phyloP scores from a whole-genome alignment of 2,329 filamentous ascomycete species.

The Davidsoniella virescens region DNA sequence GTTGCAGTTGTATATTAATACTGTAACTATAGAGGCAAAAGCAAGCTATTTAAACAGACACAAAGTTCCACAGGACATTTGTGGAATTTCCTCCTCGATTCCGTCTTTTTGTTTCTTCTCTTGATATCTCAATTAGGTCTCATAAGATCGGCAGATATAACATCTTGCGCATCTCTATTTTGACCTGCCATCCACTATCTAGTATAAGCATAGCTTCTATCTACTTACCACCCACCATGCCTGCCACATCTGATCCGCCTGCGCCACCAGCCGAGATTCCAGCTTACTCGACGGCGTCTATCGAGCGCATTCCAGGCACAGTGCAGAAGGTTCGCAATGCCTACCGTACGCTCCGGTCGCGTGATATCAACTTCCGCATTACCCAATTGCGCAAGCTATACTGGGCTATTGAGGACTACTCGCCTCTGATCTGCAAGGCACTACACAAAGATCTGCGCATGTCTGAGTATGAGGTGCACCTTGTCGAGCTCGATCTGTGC shows the following conservation, averaged over 20 bases:
- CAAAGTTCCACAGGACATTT: no score
- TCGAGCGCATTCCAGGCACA: conserved; percentile 35
- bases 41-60: no score
- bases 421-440: conserved; percentile 55
- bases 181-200: background rate
- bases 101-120: no score
- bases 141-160: no score
- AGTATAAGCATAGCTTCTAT: background rate
- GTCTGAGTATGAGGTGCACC: conserved; percentile 53
- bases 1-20: no score
- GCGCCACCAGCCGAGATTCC: conserved; percentile 20
- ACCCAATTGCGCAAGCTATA: conserved; percentile 85
- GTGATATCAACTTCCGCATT: conserved; percentile 64
- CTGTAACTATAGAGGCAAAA: no score
- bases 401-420: conserved; percentile 75
- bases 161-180: background rate
- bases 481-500: conserved; percentile 63
- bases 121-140: no score
- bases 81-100: no score
- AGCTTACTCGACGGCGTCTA: conserved; percentile 11
- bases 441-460: conserved; percentile 66
- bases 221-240: background rate
- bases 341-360: conserved; percentile 70
- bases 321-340: conserved; percentile 46
- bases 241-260: background rate